These are phyloP conservation scores for Picochlorum sp. DNA, from an alignment of 139 green algal genomes.

Conservation along the genomic window DNA sequence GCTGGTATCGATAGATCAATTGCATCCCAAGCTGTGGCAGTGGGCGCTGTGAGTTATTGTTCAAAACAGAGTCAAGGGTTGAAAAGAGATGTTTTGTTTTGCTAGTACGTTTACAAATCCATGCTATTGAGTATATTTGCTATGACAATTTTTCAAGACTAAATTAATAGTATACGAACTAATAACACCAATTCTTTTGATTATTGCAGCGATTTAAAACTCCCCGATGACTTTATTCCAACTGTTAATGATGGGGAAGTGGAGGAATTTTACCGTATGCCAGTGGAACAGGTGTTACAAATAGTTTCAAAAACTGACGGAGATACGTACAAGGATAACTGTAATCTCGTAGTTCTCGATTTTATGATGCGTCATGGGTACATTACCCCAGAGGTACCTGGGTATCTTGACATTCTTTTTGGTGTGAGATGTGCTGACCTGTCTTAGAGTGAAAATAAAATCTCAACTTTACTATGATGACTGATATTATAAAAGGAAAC, in stretches of 20 bases:
- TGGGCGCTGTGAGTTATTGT: conserved; percentile 42
- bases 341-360: conserved; percentile 67
- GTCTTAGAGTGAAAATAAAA: conserved; percentile 6
- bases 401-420: conserved; percentile 56
- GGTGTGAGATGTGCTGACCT: conserved; percentile 33
- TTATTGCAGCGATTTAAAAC: conserved; percentile 71
- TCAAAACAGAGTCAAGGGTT: conserved; percentile 30
- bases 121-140: not conserved
- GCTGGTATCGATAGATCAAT: conserved; percentile 67
- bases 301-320: conserved; percentile 28
- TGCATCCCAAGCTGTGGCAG: conserved; percentile 29
- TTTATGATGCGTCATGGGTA: conserved; percentile 69
- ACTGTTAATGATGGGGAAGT: conserved; percentile 55
- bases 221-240: conserved; percentile 75
- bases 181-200: conserved; percentile 30
- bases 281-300: conserved; percentile 50
- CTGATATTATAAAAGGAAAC: too few species aligned
- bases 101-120: conserved; percentile 5
- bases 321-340: conserved; percentile 91
- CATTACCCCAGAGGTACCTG: conserved; percentile 39
- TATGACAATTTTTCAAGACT: not conserved
- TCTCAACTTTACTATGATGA: not conserved
- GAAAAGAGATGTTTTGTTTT: conserved; percentile 79
- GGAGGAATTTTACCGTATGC: conserved; percentile 62
- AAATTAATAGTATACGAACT: not conserved